Evolutionary conservation across 805 yeast genomes (phyloP).

Genomic region (Naumovozyma dairenensis): DNA sequence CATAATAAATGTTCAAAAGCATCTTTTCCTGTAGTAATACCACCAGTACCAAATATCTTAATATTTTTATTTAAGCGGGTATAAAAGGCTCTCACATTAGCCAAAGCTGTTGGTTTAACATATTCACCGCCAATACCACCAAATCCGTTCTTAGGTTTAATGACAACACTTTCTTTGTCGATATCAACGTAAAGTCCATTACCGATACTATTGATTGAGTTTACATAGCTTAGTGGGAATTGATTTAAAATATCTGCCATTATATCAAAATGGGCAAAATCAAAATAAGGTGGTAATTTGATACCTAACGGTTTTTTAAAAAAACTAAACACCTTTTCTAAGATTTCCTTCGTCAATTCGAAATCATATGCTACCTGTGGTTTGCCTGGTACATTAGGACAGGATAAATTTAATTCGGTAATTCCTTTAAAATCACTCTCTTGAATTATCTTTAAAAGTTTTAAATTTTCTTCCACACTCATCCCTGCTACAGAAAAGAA

Average conservation of each 20-base stretch:
- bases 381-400: constrained; percentile 30
- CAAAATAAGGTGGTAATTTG: constrained; percentile 27
- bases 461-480: constrained; percentile 23
- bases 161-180: constrained; percentile 23
- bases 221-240: constrained; percentile 23
- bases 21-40: constrained; percentile 24
- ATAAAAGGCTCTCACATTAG: constrained; percentile 27
- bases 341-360: constrained; percentile 18
- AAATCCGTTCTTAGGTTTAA: constrained; percentile 27
- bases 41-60: constrained; percentile 26
- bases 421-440: constrained; percentile 21
- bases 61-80: constrained; percentile 23
- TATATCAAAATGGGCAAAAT: constrained; percentile 26
- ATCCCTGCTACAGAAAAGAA: constrained; percentile 27
- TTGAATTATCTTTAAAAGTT: constrained; percentile 17
- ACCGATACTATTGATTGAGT: constrained; percentile 25
- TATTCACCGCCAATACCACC: constrained; percentile 29
- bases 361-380: constrained; percentile 28
- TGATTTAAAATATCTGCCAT: constrained; percentile 22
- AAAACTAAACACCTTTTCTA: constrained; percentile 19
- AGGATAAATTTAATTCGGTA: constrained; percentile 24
- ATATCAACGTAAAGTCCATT: constrained; percentile 25
- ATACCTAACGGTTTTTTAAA: constrained; percentile 26
- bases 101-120: constrained; percentile 27
- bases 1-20: constrained; percentile 27